Percentiles rank a stretch among this genome's conserved stretches.
Evolutionary conservation across 768 basidiomycete species (phyloP).

Genomic region (Hydnomerulius pinastri): DNA sequence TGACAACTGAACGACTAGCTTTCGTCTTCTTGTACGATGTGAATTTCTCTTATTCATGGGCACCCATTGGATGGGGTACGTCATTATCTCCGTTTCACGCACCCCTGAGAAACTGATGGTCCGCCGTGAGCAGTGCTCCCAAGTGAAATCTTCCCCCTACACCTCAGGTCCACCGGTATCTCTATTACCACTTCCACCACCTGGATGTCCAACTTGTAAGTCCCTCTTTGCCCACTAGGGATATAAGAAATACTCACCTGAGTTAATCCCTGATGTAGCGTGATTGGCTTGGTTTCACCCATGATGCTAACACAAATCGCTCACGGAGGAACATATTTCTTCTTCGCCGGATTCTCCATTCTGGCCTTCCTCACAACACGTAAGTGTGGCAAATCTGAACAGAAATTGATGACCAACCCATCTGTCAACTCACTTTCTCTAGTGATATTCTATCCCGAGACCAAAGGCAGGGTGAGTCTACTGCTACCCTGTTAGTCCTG

Average conservation of each 20-base stretch:
- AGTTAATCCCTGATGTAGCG: slow-evolving; percentile 8
- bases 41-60: slow-evolving; percentile 38
- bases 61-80: slow-evolving; percentile 30
- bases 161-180: slow-evolving; percentile 42
- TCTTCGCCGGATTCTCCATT: slow-evolving; percentile 27
- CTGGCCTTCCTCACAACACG: slow-evolving; percentile 31
- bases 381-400: slow-evolving; percentile 10
- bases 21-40: slow-evolving; percentile 43
- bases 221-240: neutral
- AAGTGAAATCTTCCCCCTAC: slow-evolving; percentile 43
- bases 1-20: slow-evolving; percentile 22
- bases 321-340: slow-evolving; percentile 29
- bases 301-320: slow-evolving; percentile 23
- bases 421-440: slow-evolving; percentile 1
- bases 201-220: slow-evolving; percentile 42
- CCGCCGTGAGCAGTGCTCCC: slow-evolving; percentile 36
- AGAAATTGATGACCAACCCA: neutral
- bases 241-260: neutral
- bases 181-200: slow-evolving; percentile 43
- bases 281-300: slow-evolving; percentile 32
- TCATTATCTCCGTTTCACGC: neutral
- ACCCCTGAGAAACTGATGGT: slow-evolving; percentile 1
- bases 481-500: neutral
- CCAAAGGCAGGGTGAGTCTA: slow-evolving; percentile 33
- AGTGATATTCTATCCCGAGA: slow-evolving; percentile 33